Evolutionary conservation across 768 basidiomycete genomes (phyloP).

Genomic region (Hygrocybe punicea): DNA sequence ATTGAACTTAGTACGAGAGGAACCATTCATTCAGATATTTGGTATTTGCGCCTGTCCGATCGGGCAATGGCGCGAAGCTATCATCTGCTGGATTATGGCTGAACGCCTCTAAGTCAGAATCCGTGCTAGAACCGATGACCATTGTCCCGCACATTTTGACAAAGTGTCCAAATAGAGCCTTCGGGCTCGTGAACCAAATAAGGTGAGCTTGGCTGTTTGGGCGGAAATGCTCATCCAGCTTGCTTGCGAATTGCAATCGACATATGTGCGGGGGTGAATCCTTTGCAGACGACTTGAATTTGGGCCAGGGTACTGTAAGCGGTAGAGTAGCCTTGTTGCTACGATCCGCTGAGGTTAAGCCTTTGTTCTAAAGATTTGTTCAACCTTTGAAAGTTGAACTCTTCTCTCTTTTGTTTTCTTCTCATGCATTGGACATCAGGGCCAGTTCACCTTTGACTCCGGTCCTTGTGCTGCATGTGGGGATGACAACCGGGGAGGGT

Average conservation of each 20-base stretch:
- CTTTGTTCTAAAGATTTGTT: constrained; percentile 69
- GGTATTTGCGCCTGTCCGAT: constrained; percentile 78
- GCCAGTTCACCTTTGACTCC: no score
- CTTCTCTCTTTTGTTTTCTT: constrained; percentile 39
- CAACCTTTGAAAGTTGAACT: constrained; percentile 48
- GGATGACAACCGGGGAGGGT: no score
- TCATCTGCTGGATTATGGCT: constrained; percentile 82
- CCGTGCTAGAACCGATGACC: constrained; percentile 72
- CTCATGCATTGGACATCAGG: constrained; percentile 37
- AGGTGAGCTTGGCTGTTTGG: constrained; percentile 45
- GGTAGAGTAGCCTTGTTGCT: constrained; percentile 77
- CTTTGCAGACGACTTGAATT: constrained; percentile 78
- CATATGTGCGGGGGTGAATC: constrained; percentile 70
- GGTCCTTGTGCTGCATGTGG: no score
- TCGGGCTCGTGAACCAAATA: constrained; percentile 65
- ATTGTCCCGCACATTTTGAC: constrained; percentile 61
- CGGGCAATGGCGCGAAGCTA: constrained; percentile 77
- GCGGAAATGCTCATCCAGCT: constrained; percentile 55
- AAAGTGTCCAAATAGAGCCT: constrained; percentile 64
- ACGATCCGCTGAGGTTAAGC: constrained; percentile 76
- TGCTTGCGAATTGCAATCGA: constrained; percentile 58
- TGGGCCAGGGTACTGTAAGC: constrained; percentile 73
- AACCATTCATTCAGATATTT: constrained; percentile 81
- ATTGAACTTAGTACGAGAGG: constrained; percentile 81
- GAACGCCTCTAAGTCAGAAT: constrained; percentile 83